These are phyloP conservation scores for Deinandra increscens DNA, from an alignment of 129 eudicot genomes.

Conservation along the genomic window DNA sequence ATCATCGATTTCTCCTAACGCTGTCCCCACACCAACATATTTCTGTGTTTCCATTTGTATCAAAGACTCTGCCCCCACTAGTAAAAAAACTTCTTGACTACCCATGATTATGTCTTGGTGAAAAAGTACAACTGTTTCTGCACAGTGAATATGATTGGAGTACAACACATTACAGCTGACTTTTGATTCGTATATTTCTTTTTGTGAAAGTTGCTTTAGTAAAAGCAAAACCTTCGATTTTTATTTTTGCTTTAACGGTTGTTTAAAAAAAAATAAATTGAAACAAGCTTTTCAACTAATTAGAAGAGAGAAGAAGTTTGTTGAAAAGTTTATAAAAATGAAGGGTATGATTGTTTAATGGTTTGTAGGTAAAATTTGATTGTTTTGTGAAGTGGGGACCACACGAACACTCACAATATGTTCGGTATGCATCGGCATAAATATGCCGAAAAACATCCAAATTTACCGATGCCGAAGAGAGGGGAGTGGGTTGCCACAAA, in stretches of 20 bases:
- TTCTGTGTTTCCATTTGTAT: slow-evolving; percentile 28
- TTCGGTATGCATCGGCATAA: too few relatives aligned
- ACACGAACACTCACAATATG: too few relatives aligned
- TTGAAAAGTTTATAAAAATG: too few relatives aligned
- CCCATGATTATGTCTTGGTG: slow-evolving; percentile 11
- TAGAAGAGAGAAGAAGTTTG: too few relatives aligned
- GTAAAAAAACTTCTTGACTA: background rate
- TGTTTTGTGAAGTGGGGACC: too few relatives aligned
- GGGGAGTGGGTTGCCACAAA: too few relatives aligned
- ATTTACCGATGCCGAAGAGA: too few relatives aligned
- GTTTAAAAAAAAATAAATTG: too few relatives aligned
- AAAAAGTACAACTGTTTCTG: slow-evolving; percentile 34
- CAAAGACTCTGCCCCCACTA: slow-evolving; percentile 31
- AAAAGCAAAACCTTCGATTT: slow-evolving; percentile 23
- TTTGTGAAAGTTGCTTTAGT: slow-evolving; percentile 40
- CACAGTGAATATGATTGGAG: slow-evolving; percentile 18
- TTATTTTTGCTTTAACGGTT: background rate
- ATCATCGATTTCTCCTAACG: slow-evolving; percentile 65
- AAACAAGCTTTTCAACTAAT: too few relatives aligned
- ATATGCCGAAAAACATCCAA: too few relatives aligned
- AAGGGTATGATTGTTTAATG: too few relatives aligned
- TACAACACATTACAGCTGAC: slow-evolving; percentile 40
- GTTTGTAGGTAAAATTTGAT: too few relatives aligned
- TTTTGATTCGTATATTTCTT: slow-evolving; percentile 28
- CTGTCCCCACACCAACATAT: slow-evolving; percentile 47